A percentile compares a stretch with the other conserved stretches of the same genome.
Evolutionary conservation across 225 moss, liverwort and hornwort genomes (phyloP).

Genomic region (Physcomitrellopsis africana): DNA sequence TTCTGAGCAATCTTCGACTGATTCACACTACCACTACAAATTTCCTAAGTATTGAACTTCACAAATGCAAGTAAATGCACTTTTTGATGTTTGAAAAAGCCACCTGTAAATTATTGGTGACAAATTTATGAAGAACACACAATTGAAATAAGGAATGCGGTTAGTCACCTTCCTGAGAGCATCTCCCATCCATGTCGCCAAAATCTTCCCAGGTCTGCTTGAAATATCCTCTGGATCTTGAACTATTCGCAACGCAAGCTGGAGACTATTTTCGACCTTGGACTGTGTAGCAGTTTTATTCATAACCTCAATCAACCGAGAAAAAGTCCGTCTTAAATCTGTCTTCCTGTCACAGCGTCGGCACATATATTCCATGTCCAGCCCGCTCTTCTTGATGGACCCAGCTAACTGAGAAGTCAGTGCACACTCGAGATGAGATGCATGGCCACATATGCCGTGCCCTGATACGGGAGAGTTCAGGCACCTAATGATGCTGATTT

Average conservation of each 20-base stretch:
- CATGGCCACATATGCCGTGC: conserved; percentile 70
- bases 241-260: conserved; percentile 60
- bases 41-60: too few species aligned
- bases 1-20: neutral
- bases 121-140: conserved; percentile 4
- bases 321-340: conserved; percentile 62
- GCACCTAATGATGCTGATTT: conserved; percentile 63
- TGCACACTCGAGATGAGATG: conserved; percentile 86
- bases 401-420: conserved; percentile 66
- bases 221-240: conserved; percentile 60
- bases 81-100: neutral
- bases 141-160: neutral
- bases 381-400: conserved; percentile 58
- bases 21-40: too few species aligned
- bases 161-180: conserved; percentile 58
- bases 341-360: conserved; percentile 83
- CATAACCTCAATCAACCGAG: conserved; percentile 58
- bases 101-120: neutral
- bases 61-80: neutral
- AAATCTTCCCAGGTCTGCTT: conserved; percentile 43
- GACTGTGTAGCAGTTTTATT: conserved; percentile 36
- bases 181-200: conserved; percentile 48
- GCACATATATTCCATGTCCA: conserved; percentile 84
- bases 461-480: conserved; percentile 45
- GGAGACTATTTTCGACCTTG: conserved; percentile 57